Percentiles rank a stretch among this genome's conserved stretches.
These are phyloP conservation scores for Lactifluus subvellereus DNA, from an alignment of 768 basidiomycete genomes.

Conservation along the genomic window DNA sequence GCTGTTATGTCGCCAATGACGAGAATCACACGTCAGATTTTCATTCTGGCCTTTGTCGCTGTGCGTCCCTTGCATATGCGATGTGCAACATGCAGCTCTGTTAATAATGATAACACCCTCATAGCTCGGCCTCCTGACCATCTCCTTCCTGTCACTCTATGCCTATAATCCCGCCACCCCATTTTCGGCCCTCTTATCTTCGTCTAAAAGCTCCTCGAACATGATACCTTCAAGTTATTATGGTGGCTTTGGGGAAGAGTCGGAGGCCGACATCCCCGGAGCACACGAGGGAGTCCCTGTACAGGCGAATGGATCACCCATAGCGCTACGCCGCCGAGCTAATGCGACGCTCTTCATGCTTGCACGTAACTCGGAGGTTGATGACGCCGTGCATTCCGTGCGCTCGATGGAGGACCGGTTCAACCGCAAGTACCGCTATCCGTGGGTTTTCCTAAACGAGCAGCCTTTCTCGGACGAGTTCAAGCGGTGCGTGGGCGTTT, in stretches of 20 bases:
- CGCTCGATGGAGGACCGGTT: slow-evolving; percentile 82
- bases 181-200: background rate
- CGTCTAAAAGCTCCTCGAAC: background rate
- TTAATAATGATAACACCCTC: background rate
- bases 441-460: slow-evolving; percentile 89
- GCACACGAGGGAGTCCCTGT: background rate
- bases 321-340: slow-evolving; percentile 9
- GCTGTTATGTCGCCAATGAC: background rate
- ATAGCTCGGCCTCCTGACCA: background rate
- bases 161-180: background rate
- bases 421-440: slow-evolving; percentile 73
- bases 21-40: background rate
- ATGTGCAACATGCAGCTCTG: background rate
- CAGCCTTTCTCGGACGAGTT: slow-evolving; percentile 71
- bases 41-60: background rate
- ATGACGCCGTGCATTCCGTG: slow-evolving; percentile 57
- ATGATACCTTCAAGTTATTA: background rate
- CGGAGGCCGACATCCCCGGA: background rate
- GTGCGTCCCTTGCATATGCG: background rate
- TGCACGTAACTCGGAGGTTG: slow-evolving; percentile 58
- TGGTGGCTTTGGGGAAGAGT: background rate
- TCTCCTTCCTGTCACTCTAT: background rate
- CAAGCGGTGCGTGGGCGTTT: slow-evolving; percentile 42
- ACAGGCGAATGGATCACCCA: too few species aligned
- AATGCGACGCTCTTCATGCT: slow-evolving; percentile 43